A percentile compares a stretch with the other conserved stretches of the same genome.
Evolutionary conservation across 2,329 filamentous ascomycete genomes (phyloP).

Genomic region (Fusarium sp.): DNA sequence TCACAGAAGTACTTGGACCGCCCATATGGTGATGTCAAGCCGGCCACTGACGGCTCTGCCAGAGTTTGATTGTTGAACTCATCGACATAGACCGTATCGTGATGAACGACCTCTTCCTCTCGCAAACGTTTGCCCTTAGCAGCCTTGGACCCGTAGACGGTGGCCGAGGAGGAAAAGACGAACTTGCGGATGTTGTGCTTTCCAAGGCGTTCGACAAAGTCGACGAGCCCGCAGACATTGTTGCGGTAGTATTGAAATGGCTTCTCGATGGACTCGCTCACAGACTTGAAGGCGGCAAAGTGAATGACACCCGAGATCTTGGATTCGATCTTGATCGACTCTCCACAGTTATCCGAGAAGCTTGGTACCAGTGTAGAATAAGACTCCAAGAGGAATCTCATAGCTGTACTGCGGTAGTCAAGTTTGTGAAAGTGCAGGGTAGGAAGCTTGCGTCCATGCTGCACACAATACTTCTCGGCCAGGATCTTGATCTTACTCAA

Average conservation of each 20-base stretch:
- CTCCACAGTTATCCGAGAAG: neutral
- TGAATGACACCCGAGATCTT: conserved; percentile 68
- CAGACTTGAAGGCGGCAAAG: conserved; percentile 76
- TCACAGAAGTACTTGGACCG: conserved; percentile 77
- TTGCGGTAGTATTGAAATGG: conserved; percentile 75
- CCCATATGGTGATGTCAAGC: conserved; percentile 61
- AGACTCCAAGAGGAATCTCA: conserved; percentile 54
- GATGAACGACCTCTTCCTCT: conserved; percentile 56
- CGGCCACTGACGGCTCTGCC: neutral
- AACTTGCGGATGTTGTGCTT: conserved; percentile 73
- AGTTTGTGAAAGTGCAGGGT: conserved; percentile 55
- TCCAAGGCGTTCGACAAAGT: conserved; percentile 68
- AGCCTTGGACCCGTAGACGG: conserved; percentile 71
- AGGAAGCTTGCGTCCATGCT: conserved; percentile 30
- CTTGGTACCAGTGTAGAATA: conserved; percentile 45
- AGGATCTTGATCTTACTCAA: conserved; percentile 29
- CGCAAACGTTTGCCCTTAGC: conserved; percentile 64
- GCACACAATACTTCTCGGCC: conserved; percentile 20
- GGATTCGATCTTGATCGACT: conserved; percentile 20
- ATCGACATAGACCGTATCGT: conserved; percentile 60
- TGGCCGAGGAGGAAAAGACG: conserved; percentile 76
- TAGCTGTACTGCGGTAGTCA: conserved; percentile 54
- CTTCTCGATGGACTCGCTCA: conserved; percentile 70
- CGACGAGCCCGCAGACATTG: conserved; percentile 73
- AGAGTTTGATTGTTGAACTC: conserved; percentile 52